These are phyloP conservation scores for Pterulicium gracile DNA, from an alignment of 1,284 basidiomycete species.

Conservation along the genomic window DNA sequence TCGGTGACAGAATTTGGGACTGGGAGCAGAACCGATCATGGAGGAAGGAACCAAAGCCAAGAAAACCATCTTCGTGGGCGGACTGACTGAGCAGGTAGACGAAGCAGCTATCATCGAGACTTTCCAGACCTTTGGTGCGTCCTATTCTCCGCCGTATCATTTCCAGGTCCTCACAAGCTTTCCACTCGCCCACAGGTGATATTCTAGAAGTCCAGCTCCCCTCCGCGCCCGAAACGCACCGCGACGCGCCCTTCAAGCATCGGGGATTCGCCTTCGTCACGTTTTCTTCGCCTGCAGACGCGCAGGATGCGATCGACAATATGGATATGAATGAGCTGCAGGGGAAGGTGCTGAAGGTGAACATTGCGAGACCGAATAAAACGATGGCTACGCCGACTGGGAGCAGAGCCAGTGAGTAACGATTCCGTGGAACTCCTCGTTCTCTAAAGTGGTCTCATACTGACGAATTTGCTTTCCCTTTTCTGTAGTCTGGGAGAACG, in stretches of 20 bases:
- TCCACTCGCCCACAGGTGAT: slow-evolving; percentile 41
- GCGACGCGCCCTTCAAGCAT: slow-evolving; percentile 47
- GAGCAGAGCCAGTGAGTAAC: slow-evolving; percentile 60
- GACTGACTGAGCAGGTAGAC: slow-evolving; percentile 66
- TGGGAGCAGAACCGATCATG: no score
- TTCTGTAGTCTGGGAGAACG: slow-evolving; percentile 72
- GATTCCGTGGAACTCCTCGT: no score
- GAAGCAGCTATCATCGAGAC: slow-evolving; percentile 54
- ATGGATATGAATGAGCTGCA: slow-evolving; percentile 78
- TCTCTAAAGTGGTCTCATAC: slow-evolving; percentile 5
- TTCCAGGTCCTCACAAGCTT: slow-evolving; percentile 5
- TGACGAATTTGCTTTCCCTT: slow-evolving; percentile 8
- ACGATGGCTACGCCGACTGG: slow-evolving; percentile 48
- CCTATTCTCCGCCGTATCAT: slow-evolving; percentile 3
- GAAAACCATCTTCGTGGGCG: slow-evolving; percentile 73
- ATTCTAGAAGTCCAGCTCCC: slow-evolving; percentile 75
- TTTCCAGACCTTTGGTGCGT: slow-evolving; percentile 70
- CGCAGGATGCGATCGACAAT: slow-evolving; percentile 81
- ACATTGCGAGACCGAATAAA: slow-evolving; percentile 66
- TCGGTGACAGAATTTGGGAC: no score
- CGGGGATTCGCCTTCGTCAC: slow-evolving; percentile 79
- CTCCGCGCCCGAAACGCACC: slow-evolving; percentile 45
- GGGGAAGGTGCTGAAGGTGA: slow-evolving; percentile 68
- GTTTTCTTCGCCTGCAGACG: slow-evolving; percentile 62
- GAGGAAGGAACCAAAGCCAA: slow-evolving; percentile 74